These are phyloP conservation scores for Secale cereale DNA, from an alignment of 176 grass and related monocot genomes.

Conservation along the genomic window DNA sequence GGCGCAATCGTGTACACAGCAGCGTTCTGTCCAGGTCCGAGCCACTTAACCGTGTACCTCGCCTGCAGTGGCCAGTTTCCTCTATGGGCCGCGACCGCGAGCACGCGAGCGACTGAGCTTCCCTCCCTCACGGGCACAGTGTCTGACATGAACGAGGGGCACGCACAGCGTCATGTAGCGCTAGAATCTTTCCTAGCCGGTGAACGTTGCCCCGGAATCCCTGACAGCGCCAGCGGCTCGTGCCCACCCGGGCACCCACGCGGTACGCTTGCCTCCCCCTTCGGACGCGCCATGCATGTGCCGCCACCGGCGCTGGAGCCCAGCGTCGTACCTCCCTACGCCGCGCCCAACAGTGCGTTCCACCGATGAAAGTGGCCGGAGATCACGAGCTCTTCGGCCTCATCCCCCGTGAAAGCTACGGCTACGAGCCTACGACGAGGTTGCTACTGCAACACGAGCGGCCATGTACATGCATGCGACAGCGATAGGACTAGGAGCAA, in stretches of 20 bases:
- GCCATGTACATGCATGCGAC: not conserved
- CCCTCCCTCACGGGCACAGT: not conserved
- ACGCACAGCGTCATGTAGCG: slow-evolving; percentile 8
- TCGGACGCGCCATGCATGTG: slow-evolving; percentile 1
- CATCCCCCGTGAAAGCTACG: not conserved
- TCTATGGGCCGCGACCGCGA: too few species aligned
- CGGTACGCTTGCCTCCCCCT: not conserved
- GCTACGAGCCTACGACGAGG: not conserved
- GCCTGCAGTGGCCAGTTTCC: not conserved
- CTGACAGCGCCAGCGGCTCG: not conserved
- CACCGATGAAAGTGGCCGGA: not conserved
- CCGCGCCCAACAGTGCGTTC: not conserved
- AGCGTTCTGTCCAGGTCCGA: too few species aligned
- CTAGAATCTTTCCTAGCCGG: slow-evolving; percentile 9
- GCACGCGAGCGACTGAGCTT: not conserved
- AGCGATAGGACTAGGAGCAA: not conserved
- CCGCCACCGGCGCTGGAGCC: slow-evolving; percentile 3
- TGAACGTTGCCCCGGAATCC: not conserved
- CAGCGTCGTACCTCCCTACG: not conserved
- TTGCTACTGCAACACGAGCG: not conserved
- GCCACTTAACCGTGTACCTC: not conserved
- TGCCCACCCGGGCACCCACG: not conserved
- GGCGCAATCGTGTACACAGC: not conserved
- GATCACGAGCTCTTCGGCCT: slow-evolving; percentile 2
- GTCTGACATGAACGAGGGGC: not conserved